Conservation (phyloP, 140 eudicot genomes). For the Flaveria floridana region DNA sequence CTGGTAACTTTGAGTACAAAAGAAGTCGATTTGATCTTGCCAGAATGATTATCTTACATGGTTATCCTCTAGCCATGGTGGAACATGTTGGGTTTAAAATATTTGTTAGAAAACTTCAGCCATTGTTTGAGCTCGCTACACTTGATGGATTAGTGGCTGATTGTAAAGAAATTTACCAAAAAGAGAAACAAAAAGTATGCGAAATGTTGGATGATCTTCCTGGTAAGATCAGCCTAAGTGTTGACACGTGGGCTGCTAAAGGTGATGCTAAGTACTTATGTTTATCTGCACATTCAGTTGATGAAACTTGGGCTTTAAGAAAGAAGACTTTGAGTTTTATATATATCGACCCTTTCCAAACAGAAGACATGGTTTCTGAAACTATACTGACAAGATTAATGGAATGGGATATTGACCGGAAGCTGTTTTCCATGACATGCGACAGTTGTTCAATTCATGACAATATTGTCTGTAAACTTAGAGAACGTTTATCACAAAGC, state of each 20-base stretch:
- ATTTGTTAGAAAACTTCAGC: constrained; percentile 89
- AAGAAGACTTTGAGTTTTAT: constrained; percentile 72
- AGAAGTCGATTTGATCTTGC: constrained; percentile 84
- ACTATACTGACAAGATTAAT: constrained; percentile 60
- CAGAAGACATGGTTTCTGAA: constrained; percentile 65
- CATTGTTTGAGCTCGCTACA: constrained; percentile 70
- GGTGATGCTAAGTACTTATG: constrained; percentile 61
- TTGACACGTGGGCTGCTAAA: constrained; percentile 63
- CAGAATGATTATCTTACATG: constrained; percentile 84
- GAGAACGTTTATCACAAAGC: constrained; percentile 69
- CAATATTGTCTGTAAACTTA: constrained; percentile 50
- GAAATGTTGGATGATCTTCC: constrained; percentile 65
- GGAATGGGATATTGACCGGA: constrained; percentile 89
- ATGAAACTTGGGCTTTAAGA: constrained; percentile 62
- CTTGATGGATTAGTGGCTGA: constrained; percentile 65
- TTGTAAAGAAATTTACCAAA: constrained; percentile 65
- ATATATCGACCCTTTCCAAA: constrained; percentile 58
- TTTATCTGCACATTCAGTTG: constrained; percentile 78
- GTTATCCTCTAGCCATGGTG: constrained; percentile 83
- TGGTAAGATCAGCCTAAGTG: constrained; percentile 75
- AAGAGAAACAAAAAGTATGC: constrained; percentile 70
- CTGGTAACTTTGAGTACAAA: constrained; percentile 56
- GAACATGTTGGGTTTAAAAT: constrained; percentile 72
- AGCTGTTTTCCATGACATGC: constrained; percentile 73
- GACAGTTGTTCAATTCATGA: constrained; percentile 55